Conservation (phyloP, 768 basidiomycete genomes). For the Leccinum olivaceopallidum region DNA sequence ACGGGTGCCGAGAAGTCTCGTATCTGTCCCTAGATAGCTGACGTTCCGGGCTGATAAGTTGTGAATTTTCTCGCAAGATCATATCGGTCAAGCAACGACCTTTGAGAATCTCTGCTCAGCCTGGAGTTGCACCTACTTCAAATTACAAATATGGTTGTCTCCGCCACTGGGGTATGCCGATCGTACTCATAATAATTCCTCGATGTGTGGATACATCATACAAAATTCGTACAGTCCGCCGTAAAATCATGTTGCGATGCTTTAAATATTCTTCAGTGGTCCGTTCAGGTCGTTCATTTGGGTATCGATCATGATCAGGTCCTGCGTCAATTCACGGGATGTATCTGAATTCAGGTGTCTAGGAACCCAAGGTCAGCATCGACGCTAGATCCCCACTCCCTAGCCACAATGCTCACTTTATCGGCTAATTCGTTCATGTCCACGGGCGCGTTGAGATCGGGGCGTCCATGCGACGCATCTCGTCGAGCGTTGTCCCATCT, state of each 20-base stretch:
- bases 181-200: background rate
- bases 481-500: constrained; percentile 58
- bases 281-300: background rate
- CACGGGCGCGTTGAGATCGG: constrained; percentile 46
- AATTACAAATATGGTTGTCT: background rate
- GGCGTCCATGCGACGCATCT: constrained; percentile 52
- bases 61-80: background rate
- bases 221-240: background rate
- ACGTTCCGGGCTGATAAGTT: background rate
- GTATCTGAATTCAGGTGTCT: constrained; percentile 25
- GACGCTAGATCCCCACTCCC: background rate
- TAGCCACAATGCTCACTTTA: constrained; percentile 40
- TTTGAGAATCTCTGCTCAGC: background rate
- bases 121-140: background rate
- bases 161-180: background rate
- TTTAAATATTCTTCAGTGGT: background rate
- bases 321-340: constrained; percentile 12
- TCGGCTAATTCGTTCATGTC: constrained; percentile 69
- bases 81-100: background rate
- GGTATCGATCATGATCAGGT: background rate
- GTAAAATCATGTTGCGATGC: background rate
- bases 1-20: no score
- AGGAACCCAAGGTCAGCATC: background rate
- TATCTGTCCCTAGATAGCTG: no score
- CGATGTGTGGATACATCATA: background rate